Base-by-base conservation (phyloP, 768 basidiomycete species). In the Harrya chromipes region DNA sequence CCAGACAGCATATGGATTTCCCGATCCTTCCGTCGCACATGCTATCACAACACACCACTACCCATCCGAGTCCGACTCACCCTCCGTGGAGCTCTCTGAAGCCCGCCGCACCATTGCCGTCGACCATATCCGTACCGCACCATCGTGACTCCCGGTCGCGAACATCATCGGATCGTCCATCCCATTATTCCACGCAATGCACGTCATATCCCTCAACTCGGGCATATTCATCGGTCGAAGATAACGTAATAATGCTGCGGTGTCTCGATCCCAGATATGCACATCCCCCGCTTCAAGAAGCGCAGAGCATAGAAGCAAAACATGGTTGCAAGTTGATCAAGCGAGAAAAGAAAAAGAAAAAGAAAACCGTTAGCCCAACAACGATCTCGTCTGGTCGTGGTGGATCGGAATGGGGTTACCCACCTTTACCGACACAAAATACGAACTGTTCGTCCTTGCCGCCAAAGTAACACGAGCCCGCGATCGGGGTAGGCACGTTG, bases 241-340 rank as follows among this genome's bases (percentile, higher is more conserved):
- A 50, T 83, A 78, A 46, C 88, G 87, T 4, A 91, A 69, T 8
- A 90, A 66, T 9, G 80, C 75, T 3, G 80, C 90, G 12, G 84
- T 85, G 67, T 90, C 87, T 47, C 83, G 82, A 59, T 92, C 90
- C 90, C 90, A 92, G 21, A 91, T 83, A 56, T 88, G 84, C 13
- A 92, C 86, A 53, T 90, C 85, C 1, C 89, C 90, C 54, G 79
- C 88, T 90, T 53, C 1, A n/a, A 16, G 23, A 17, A 16, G 12
- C 10, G 23, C 4, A 29, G 29, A 11, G 29, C 3, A 17, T 2
- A 11, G 12, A 14, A 17, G 12, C 10, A 7, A n/a, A 29, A 7
- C 21, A 33, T 6, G 8, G 5, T 3, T 26, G 8, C 26, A 35
- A 2, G 14, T 23, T 1, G 16, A 9, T 11, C 11, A 29, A 29